Percentiles rank a stretch among this genome's conserved stretches.
phyloP scores from a whole-genome alignment of 768 basidiomycete genomes.

The Infundibulicybe gibba region DNA sequence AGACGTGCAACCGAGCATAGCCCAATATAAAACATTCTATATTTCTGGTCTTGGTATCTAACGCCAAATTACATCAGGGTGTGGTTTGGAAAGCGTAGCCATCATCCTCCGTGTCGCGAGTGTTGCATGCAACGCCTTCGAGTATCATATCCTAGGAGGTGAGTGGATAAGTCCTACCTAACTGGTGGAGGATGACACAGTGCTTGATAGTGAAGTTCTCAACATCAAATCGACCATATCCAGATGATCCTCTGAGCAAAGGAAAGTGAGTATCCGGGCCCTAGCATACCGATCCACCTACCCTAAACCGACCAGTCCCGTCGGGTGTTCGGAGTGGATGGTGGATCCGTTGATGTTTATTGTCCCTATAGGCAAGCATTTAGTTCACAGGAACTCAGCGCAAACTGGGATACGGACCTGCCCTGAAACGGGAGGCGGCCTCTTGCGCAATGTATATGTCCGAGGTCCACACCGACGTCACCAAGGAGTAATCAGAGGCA shows the following conservation, averaged over 20 bases:
- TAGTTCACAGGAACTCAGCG: neutral
- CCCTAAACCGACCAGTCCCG: constrained; percentile 42
- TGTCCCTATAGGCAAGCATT: constrained; percentile 31
- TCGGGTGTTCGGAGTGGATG: constrained; percentile 36
- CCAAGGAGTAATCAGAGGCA: constrained; percentile 46
- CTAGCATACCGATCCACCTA: constrained; percentile 19
- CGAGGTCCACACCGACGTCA: constrained; percentile 48
- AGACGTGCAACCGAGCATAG: too few species aligned
- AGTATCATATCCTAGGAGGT: too few species aligned
- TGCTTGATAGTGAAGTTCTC: constrained; percentile 47
- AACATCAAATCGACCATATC: constrained; percentile 50
- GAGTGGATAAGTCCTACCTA: too few species aligned
- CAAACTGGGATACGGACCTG: constrained; percentile 27
- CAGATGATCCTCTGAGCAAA: constrained; percentile 35
- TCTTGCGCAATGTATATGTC: constrained; percentile 39
- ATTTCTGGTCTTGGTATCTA: neutral
- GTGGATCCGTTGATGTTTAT: constrained; percentile 55
- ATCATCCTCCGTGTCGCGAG: too few species aligned
- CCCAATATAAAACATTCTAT: neutral
- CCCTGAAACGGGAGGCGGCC: constrained; percentile 43
- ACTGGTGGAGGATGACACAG: constrained; percentile 37
- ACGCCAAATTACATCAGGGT: too few species aligned
- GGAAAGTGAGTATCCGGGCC: neutral
- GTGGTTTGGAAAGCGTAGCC: too few species aligned
- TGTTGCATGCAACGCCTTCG: too few species aligned